Conservation (phyloP, 2,329 filamentous ascomycete genomes). For the Alternaria sp. region DNA sequence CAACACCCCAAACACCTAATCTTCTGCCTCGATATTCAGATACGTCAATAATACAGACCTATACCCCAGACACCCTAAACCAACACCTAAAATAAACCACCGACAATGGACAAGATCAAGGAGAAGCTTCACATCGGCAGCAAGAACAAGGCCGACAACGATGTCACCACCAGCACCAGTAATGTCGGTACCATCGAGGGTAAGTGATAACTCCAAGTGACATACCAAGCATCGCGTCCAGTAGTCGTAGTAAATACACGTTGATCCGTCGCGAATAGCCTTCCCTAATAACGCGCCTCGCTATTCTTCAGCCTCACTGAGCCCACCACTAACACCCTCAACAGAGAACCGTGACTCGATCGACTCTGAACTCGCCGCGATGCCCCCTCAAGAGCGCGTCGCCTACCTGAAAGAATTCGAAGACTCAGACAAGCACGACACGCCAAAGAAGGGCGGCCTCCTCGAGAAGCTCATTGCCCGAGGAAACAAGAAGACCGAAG, state of each 20-base stretch:
- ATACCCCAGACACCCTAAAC: constrained; percentile 2
- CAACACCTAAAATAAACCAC: background rate
- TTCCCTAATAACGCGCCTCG: background rate
- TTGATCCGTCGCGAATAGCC: background rate
- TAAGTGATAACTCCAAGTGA: constrained; percentile 12
- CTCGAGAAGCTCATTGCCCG: constrained; percentile 46
- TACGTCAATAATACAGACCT: background rate
- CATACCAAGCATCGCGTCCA: background rate
- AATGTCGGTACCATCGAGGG: constrained; percentile 33
- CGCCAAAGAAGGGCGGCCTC: constrained; percentile 45
- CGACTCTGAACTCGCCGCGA: constrained; percentile 46
- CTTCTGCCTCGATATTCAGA: constrained; percentile 1
- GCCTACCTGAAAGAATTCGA: constrained; percentile 49
- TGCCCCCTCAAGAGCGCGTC: constrained; percentile 46
- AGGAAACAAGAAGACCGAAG: constrained; percentile 49
- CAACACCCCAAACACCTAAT: constrained; percentile 13
- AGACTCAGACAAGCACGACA: constrained; percentile 43
- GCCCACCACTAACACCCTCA: background rate
- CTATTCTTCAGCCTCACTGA: background rate
- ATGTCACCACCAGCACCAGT: constrained; percentile 16
- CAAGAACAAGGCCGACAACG: constrained; percentile 43
- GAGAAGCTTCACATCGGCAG: constrained; percentile 48
- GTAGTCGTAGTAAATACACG: background rate
- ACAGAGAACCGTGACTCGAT: constrained; percentile 43
- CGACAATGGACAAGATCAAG: constrained; percentile 48